Evolutionary conservation across 495 filamentous ascomycete genomes (phyloP).

Genomic region (Cladorrhinum samala): DNA sequence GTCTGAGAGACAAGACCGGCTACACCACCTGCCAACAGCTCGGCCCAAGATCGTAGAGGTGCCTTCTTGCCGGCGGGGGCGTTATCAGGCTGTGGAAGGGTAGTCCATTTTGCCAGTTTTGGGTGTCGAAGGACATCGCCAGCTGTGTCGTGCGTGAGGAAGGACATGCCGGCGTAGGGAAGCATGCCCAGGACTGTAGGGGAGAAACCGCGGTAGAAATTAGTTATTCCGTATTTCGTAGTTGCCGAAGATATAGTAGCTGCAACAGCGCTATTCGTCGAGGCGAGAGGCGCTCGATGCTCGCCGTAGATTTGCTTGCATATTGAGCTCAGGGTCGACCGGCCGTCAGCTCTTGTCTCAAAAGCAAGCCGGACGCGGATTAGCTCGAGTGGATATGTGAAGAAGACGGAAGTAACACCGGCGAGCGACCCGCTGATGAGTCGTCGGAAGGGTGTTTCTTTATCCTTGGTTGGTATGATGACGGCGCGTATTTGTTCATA

Average conservation of each 20-base stretch:
- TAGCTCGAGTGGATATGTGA: constrained; percentile 91
- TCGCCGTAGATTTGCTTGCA: constrained; percentile 83
- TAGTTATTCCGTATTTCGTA: constrained; percentile 63
- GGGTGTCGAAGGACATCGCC: constrained; percentile 73
- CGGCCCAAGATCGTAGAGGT: constrained; percentile 71
- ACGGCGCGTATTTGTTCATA: constrained; percentile 87
- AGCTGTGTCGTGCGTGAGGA: constrained; percentile 85
- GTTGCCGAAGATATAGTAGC: constrained; percentile 31
- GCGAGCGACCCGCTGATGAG: constrained; percentile 74
- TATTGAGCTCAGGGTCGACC: constrained; percentile 62
- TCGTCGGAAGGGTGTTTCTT: constrained; percentile 76
- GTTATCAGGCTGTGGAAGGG: constrained; percentile 37
- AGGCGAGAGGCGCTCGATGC: constrained; percentile 23
- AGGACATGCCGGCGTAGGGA: constrained; percentile 95
- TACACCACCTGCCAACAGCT: constrained; percentile 74
- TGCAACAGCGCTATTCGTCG: constrained; percentile 20
- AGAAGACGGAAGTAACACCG: constrained; percentile 84
- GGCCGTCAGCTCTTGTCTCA: constrained; percentile 67
- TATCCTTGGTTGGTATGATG: constrained; percentile 59
- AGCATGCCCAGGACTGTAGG: constrained; percentile 90
- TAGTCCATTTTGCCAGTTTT: constrained; percentile 61
- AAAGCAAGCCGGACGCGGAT: constrained; percentile 90
- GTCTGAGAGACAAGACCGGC: constrained; percentile 88
- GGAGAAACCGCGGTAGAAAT: constrained; percentile 93
- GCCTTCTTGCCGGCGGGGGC: constrained; percentile 51